These are phyloP conservation scores for Arctium lappa DNA, from an alignment of 129 eudicot genomes.

Conservation along the genomic window DNA sequence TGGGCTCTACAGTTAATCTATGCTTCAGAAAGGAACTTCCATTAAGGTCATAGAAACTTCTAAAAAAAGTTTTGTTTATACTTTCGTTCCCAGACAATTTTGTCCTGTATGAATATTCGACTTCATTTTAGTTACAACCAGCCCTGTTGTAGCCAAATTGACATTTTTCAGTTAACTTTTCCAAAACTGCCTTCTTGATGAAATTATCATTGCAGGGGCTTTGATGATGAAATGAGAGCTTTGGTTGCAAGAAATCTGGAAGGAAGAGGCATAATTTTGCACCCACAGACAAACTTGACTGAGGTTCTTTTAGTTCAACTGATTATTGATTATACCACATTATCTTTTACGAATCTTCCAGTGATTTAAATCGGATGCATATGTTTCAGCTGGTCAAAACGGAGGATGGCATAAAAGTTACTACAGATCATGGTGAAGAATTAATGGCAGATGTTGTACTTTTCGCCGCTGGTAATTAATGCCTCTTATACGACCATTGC, in stretches of 20 bases:
- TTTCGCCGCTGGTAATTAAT: constrained; percentile 86
- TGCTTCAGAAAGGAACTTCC: constrained; percentile 92
- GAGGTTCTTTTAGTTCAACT: constrained; percentile 44
- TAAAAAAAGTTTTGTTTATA: neutral
- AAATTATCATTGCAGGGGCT: constrained; percentile 58
- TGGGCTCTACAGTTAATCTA: constrained; percentile 82
- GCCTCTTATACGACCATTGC: neutral
- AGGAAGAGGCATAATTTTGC: constrained; percentile 87
- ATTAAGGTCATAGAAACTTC: constrained; percentile 48
- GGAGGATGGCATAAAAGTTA: constrained; percentile 78
- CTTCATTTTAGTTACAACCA: neutral
- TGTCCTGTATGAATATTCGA: neutral
- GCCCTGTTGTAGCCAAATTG: neutral
- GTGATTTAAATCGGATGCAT: constrained; percentile 5
- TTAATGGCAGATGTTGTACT: constrained; percentile 91
- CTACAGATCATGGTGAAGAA: constrained; percentile 92
- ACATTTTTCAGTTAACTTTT: neutral
- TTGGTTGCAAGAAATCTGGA: constrained; percentile 93
- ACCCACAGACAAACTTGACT: constrained; percentile 61
- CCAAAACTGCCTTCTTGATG: neutral
- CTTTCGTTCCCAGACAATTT: neutral
- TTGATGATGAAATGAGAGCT: constrained; percentile 99
- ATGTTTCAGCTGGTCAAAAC: constrained; percentile 76
- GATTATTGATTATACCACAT: neutral
- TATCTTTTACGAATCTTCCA: neutral